phyloP scores from a whole-genome alignment of 2,329 filamentous ascomycete species.

The Xylariales sp. region DNA sequence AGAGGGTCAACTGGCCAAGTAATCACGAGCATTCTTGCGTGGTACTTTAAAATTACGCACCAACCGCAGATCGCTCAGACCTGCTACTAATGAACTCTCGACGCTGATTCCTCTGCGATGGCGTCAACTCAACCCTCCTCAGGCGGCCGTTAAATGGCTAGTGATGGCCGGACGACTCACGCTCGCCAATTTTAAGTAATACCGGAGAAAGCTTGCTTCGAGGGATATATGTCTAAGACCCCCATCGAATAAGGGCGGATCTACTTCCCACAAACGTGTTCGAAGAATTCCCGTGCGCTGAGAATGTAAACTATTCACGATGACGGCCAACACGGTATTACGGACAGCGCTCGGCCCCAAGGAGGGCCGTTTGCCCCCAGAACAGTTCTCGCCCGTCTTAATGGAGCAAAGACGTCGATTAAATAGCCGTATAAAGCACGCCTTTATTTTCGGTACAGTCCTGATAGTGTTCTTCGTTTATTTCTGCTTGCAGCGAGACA shows the following conservation, averaged over 20 bases:
- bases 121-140: neutral
- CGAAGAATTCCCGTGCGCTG: neutral
- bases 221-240: neutral
- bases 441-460: constrained; percentile 15
- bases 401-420: constrained; percentile 30
- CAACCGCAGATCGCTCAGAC: neutral
- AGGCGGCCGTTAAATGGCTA: constrained; percentile 5
- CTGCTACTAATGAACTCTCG: neutral
- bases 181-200: neutral
- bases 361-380: constrained; percentile 37
- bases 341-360: constrained; percentile 35
- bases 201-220: constrained; percentile 7
- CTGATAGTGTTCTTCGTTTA: constrained; percentile 26
- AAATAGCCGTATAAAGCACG: constrained; percentile 13
- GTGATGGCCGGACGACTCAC: constrained; percentile 6
- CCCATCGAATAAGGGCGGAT: neutral
- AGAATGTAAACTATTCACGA: constrained; percentile 19
- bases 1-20: constrained; percentile 5
- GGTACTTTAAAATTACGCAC: constrained; percentile 11
- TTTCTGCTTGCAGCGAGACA: constrained; percentile 7
- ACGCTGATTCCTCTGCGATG: constrained; percentile 7
- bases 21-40: constrained; percentile 3
- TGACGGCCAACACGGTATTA: constrained; percentile 18
- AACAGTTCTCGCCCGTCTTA: constrained; percentile 24
- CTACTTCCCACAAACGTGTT: neutral